A percentile compares a stretch with the other conserved stretches of the same genome.
These are phyloP conservation scores for Alloteropsis semialata DNA, from an alignment of 176 grass and related monocot genomes.

Conservation along the genomic window DNA sequence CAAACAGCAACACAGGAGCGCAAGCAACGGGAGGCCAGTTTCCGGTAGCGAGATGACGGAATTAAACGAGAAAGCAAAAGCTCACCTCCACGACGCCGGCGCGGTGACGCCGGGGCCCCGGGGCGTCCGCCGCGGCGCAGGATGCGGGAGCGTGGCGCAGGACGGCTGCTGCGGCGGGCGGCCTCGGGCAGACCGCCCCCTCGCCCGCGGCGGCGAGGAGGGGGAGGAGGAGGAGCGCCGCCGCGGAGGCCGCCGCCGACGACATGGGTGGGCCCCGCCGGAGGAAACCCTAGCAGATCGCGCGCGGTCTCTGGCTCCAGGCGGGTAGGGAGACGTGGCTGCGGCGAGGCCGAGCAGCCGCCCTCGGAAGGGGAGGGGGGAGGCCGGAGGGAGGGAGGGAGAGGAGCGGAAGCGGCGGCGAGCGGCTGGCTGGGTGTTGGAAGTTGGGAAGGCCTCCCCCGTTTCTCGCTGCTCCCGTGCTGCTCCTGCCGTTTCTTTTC, in stretches of 20 bases:
- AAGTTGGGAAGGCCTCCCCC: constrained; percentile 1
- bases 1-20: not conserved
- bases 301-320: not conserved
- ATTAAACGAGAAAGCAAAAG: not conserved
- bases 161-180: constrained; percentile 10
- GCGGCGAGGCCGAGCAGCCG: not conserved
- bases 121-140: not conserved
- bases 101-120: not conserved
- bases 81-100: constrained; percentile 36
- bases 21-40: not conserved
- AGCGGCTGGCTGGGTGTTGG: not conserved
- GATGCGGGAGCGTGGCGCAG: not conserved
- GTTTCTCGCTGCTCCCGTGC: constrained; percentile 8
- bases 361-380: not conserved
- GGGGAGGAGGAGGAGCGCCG: constrained; percentile 31
- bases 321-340: not conserved
- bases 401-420: not conserved
- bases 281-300: constrained; percentile 12
- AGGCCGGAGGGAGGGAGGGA: not conserved
- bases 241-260: constrained; percentile 13
- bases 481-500: not conserved
- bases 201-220: constrained; percentile 28
- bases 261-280: constrained; percentile 8
- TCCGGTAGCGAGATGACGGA: not conserved
- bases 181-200: constrained; percentile 19